Conservation (phyloP, 2,329 filamentous ascomycete species). For the Trichoderma guizhouense region DNA sequence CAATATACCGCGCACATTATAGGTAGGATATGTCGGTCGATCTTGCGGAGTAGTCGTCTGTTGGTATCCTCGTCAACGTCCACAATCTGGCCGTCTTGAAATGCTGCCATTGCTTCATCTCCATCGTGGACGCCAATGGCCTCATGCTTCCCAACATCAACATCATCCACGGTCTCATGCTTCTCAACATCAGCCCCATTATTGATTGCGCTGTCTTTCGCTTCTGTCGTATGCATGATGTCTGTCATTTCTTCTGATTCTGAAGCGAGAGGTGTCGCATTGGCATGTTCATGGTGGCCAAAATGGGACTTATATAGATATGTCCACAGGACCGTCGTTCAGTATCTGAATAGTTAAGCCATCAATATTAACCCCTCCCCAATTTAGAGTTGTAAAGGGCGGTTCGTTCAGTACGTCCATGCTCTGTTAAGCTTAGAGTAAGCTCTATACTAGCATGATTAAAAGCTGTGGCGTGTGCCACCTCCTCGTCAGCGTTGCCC, state of each 20-base stretch:
- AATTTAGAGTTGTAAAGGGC: not conserved
- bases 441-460: not conserved
- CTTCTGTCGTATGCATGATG: not conserved
- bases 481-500: not conserved
- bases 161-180: not conserved
- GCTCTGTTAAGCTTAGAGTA: not conserved
- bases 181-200: not conserved
- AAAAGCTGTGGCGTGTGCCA: not conserved
- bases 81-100: not conserved
- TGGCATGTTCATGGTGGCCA: not conserved
- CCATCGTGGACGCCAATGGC: not conserved
- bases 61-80: not conserved
- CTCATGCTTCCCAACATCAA: not conserved
- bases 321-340: not conserved
- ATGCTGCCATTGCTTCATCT: not conserved
- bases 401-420: not conserved
- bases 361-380: not conserved
- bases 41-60: not conserved
- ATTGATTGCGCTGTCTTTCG: not conserved
- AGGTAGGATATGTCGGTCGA: not conserved
- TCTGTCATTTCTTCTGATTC: not conserved
- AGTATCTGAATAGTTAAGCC: not conserved
- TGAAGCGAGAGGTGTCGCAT: not conserved
- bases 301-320: not conserved
- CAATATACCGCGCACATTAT: not conserved